A percentile compares a stretch with the other conserved stretches of the same genome.
These are phyloP conservation scores for Suillus paluster DNA, from an alignment of 768 basidiomycete species.

Conservation along the genomic window DNA sequence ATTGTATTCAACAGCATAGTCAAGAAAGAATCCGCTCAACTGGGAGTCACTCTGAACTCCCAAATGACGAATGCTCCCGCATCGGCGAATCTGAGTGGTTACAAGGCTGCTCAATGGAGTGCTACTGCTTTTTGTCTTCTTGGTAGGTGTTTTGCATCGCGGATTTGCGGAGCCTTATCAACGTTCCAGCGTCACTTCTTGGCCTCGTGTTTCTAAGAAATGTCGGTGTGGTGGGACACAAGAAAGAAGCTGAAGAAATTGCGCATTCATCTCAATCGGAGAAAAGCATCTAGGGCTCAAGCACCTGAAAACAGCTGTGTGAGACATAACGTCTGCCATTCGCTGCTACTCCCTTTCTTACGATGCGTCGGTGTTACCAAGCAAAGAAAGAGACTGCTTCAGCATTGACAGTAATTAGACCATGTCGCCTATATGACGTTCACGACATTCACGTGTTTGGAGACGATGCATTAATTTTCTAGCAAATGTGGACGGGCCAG, in stretches of 20 bases:
- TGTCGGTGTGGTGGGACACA: constrained; percentile 40
- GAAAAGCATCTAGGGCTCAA: neutral
- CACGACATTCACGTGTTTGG: neutral
- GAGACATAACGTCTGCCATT: too few relatives aligned
- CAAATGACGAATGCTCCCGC: constrained; percentile 29
- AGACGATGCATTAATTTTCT: constrained; percentile 31
- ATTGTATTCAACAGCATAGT: constrained; percentile 62
- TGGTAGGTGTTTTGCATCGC: constrained; percentile 41
- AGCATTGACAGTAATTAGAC: neutral
- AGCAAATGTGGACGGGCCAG: constrained; percentile 58
- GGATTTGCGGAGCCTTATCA: neutral
- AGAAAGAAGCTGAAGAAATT: constrained; percentile 1
- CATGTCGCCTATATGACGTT: too few relatives aligned
- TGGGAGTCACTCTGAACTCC: constrained; percentile 33
- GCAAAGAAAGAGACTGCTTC: too few relatives aligned
- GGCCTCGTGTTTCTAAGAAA: constrained; percentile 35
- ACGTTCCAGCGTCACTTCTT: constrained; percentile 20
- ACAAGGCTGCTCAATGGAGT: constrained; percentile 65
- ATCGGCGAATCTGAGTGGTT: constrained; percentile 47
- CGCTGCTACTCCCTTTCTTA: too few relatives aligned
- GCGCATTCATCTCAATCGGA: neutral
- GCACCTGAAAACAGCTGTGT: too few relatives aligned
- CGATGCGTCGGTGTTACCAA: too few relatives aligned
- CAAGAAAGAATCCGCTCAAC: constrained; percentile 28
- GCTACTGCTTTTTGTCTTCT: constrained; percentile 58